phyloP scores from a whole-genome alignment of 2,329 filamentous ascomycete species.

The Alternaria brassicicola region DNA sequence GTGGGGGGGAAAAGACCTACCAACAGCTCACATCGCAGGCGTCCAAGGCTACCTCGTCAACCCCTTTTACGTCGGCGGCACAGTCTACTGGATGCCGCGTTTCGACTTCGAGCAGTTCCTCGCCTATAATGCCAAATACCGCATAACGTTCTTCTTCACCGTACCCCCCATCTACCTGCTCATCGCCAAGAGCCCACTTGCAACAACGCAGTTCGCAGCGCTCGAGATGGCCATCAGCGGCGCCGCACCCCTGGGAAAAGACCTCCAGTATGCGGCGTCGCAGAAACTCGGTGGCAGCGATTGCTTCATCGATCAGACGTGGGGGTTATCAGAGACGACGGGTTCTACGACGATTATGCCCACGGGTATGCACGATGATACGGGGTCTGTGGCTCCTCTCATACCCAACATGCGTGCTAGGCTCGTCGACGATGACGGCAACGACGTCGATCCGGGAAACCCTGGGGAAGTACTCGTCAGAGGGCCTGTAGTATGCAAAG shows the following conservation, averaged over 20 bases:
- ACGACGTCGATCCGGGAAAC: constrained; percentile 39
- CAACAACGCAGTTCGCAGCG: constrained; percentile 62
- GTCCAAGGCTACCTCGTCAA: constrained; percentile 56
- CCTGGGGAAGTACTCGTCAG: constrained; percentile 45
- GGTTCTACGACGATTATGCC: constrained; percentile 57
- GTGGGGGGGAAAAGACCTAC: too few species aligned
- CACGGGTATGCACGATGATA: constrained; percentile 50
- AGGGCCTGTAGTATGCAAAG: constrained; percentile 46
- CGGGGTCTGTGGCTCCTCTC: constrained; percentile 56
- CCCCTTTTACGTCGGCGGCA: constrained; percentile 49
- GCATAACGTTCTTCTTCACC: constrained; percentile 62
- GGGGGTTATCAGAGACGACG: constrained; percentile 64
- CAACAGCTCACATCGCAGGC: constrained; percentile 56
- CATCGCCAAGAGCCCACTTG: constrained; percentile 62
- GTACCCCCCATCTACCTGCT: constrained; percentile 67
- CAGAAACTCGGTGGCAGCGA: constrained; percentile 56
- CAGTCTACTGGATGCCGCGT: constrained; percentile 66
- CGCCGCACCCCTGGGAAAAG: constrained; percentile 63
- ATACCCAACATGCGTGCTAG: constrained; percentile 48
- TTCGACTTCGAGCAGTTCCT: constrained; percentile 65
- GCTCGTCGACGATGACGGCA: constrained; percentile 44
- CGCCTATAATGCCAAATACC: constrained; percentile 57
- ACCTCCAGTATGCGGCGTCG: constrained; percentile 59
- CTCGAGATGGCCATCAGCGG: constrained; percentile 59
- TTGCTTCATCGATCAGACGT: constrained; percentile 59